Conservation (phyloP, 1,139 yeast genomes). For the Blastobotrys illinoisensis region DNA sequence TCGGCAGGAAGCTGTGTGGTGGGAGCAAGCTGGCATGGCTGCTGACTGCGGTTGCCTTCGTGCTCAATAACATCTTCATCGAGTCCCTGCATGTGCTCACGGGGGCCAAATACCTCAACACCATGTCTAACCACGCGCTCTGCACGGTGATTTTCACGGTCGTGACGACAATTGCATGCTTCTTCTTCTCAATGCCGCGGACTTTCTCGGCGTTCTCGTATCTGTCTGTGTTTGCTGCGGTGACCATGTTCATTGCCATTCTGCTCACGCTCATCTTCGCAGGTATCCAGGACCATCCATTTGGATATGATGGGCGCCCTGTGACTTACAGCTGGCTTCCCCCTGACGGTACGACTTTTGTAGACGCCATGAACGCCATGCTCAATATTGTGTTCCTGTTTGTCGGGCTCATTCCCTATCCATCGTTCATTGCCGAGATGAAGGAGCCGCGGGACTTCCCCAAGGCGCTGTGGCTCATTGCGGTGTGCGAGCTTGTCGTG, state of each 20-base stretch:
- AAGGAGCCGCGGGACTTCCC: constrained; percentile 51
- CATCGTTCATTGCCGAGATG: constrained; percentile 58
- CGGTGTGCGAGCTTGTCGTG: constrained; percentile 44
- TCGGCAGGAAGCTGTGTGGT: constrained; percentile 55
- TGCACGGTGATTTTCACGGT: constrained; percentile 50
- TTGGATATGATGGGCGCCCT: constrained; percentile 37
- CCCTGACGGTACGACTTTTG: constrained; percentile 45
- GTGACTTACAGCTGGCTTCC: constrained; percentile 47
- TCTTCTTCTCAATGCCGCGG: constrained; percentile 48
- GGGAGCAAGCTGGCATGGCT: constrained; percentile 50
- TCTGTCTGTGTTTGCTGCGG: constrained; percentile 49
- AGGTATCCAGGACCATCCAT: constrained; percentile 49
- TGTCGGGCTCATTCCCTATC: constrained; percentile 59
- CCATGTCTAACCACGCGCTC: constrained; percentile 44
- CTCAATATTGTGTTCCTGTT: constrained; percentile 56
- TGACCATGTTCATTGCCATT: constrained; percentile 53
- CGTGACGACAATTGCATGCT: constrained; percentile 45
- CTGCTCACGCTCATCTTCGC: constrained; percentile 49
- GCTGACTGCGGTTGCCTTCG: constrained; percentile 49
- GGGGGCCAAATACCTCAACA: constrained; percentile 54
- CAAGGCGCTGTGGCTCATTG: constrained; percentile 50
- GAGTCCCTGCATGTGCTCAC: constrained; percentile 55
- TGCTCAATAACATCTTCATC: constrained; percentile 50
- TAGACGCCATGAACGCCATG: constrained; percentile 51
- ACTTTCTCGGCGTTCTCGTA: constrained; percentile 48